A percentile compares a stretch with the other conserved stretches of the same genome.
Evolutionary conservation across 225 moss, liverwort and hornwort species (phyloP).

Genomic region (Anthoceros angustus): DNA sequence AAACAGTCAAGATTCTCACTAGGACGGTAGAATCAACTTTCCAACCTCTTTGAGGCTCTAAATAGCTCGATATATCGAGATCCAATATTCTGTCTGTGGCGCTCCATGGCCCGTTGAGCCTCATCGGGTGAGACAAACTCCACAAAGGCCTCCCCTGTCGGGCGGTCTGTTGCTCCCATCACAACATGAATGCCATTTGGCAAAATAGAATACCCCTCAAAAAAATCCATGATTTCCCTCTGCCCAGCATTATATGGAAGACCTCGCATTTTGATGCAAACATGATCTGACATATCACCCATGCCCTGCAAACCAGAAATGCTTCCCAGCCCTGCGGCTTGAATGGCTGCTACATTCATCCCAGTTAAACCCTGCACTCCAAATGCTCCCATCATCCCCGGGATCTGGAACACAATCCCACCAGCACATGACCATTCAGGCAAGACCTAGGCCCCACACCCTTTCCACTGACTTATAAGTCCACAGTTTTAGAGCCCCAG

Average conservation of each 20-base stretch:
- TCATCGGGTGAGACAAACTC: conserved; percentile 89
- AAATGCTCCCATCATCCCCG: conserved; percentile 99
- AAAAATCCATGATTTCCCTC: conserved; percentile 98
- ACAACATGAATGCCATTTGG: conserved; percentile 97
- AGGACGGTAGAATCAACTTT: not conserved
- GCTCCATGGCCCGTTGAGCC: conserved; percentile 99
- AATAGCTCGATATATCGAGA: conserved; percentile 96
- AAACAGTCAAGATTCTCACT: not conserved
- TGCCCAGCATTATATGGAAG: conserved; percentile 99
- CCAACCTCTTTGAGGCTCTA: conserved; percentile 90
- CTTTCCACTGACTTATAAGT: not conserved
- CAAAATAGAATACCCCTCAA: conserved; percentile 86
- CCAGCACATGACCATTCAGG: conserved; percentile 15
- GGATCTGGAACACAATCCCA: conserved; percentile 61
- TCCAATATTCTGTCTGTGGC: conserved; percentile 95
- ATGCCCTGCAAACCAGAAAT: conserved; percentile 69
- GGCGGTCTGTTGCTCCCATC: conserved; percentile 99
- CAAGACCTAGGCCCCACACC: conserved; percentile 3
- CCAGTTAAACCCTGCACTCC: conserved; percentile 98
- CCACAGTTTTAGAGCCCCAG: conserved; percentile 5
- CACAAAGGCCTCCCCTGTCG: conserved; percentile 97
- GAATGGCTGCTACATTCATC: conserved; percentile 97
- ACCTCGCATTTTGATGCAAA: conserved; percentile 99
- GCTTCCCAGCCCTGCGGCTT: conserved; percentile 87
- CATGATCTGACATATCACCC: conserved; percentile 89